Evolutionary conservation across 352 stramenopile species (phyloP), one percentile per base, ranked within the genome.

Genomic region (Globisporangium spiculum): DNA sequence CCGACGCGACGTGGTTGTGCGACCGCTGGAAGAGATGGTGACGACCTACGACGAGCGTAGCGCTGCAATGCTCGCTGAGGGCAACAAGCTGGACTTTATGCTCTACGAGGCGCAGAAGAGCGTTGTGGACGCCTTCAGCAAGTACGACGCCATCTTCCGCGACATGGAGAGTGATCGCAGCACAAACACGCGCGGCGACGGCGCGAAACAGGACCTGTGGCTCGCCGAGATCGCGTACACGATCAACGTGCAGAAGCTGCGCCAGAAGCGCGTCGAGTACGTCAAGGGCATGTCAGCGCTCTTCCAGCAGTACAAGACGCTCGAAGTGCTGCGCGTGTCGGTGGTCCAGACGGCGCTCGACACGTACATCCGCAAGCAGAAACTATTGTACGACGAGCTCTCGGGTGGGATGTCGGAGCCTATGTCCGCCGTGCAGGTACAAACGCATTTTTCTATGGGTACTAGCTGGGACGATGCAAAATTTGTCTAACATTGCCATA

Each of bases 281-380:
- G 87, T 95, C 34, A 95, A 86, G 53, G 79, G 82, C n/a, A 95
- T 95, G 87, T 81, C 87, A 14, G 70, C 68, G 10, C 77, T 93
- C 7, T 95, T 95, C 41, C 80, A 92, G 63, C 81, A 93, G 69
- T 93, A 92, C 69, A 95, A 95, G 64, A 89, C 78, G 41, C 78
- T 95, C 34, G 87, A 95, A 54, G 71, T 92, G 7, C 72, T 88
- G 67, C 77, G 87, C 52, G 76, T 82, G 4, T 87, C 87, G 0
- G 85, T 95, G 41, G 79, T 91, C 22, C 85, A 95, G 55, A 91
- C 85, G 1, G 80, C 83, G 14, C 60, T 95, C 22, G 87, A 93
- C 55, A 92, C 77, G 38, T 93, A 92, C 70, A 78, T 86, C 16
- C 82, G 87, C 22, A 95, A 95, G 68, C 87, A 95, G 71, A 93